Base-by-base conservation (phyloP, 352 stramenopile species). In the Elongisporangium prolatum region DNA sequence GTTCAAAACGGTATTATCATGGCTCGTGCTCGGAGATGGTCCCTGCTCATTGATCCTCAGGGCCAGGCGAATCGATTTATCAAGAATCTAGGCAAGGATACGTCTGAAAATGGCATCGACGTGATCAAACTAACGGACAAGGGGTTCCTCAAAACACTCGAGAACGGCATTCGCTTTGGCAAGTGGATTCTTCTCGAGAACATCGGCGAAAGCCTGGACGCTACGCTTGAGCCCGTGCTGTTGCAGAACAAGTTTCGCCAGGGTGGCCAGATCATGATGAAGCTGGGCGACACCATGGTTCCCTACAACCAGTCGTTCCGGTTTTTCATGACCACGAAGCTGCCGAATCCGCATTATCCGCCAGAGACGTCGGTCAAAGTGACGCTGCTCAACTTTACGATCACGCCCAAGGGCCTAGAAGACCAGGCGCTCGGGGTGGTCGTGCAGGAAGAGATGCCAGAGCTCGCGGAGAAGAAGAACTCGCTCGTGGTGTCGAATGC, bases 1-100 rank as follows among this genome's bases (percentile, higher is more conserved):
- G 98, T 91, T 13, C 91, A 98, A 54, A 98, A 98, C 61, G 96
- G 93, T 13, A 95, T 97, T 37, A 96, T 97, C 49, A 97, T 97
- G 69, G 80, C 77, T 0, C 70, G 77, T 20, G 85, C 89, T 5
- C 71, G 87, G 50, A 72, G 91, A 10, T 97, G 89, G 91, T 80
- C 91, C 0, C 64, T 97, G 18, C 60, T 97, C 8, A 97, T 97
- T 24, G 91, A 97, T 44, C 91, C 91, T 7, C 91, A 97, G 67
- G 91, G 91, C 1, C 91, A 97, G 68, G 91, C 91, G 1, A 97
- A 97, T 52, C 85, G 88, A 4, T 97, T 96, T 61, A 92, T 97
- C 52, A 93, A 96, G 61, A 95, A 86, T 56, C 69, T 97, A 14
- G 88, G 88, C 4, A 91, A 93, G 56, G 61, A 75, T 2, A 52